Evolutionary conservation across 352 stramenopile genomes (phyloP).

Genomic region (Phytophthora europaea): DNA sequence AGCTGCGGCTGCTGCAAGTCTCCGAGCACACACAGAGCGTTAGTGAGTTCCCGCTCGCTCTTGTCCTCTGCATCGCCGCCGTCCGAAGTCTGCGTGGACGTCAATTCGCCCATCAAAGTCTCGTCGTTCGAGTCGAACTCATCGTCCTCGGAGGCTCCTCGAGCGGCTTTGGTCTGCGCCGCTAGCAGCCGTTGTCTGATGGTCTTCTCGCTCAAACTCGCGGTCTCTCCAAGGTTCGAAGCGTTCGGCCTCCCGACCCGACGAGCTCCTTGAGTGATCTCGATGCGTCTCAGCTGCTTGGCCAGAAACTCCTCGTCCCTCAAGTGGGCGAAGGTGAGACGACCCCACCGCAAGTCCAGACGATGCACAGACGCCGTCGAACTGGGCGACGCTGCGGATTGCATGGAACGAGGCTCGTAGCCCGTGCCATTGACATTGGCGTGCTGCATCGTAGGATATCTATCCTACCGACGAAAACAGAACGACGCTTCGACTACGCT

Average conservation of each 20-base stretch:
- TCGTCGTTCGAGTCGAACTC: slow-evolving; percentile 35
- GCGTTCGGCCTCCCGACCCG: slow-evolving; percentile 6
- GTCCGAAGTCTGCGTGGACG: not conserved
- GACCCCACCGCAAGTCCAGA: slow-evolving; percentile 73
- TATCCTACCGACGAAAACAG: slow-evolving; percentile 20
- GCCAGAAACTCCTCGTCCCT: slow-evolving; percentile 74
- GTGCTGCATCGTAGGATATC: slow-evolving; percentile 23
- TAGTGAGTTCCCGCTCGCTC: slow-evolving; percentile 51
- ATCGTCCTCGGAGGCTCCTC: slow-evolving; percentile 30
- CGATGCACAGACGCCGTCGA: slow-evolving; percentile 26
- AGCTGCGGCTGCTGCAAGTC: slow-evolving; percentile 55
- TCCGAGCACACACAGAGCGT: slow-evolving; percentile 64
- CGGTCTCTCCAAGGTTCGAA: not conserved
- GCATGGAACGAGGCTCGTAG: slow-evolving; percentile 30
- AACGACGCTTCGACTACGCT: slow-evolving; percentile 30
- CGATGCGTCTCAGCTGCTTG: slow-evolving; percentile 72
- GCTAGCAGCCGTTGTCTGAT: slow-evolving; percentile 38
- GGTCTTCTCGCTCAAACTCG: slow-evolving; percentile 13
- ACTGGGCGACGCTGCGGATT: not conserved
- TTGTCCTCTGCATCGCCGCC: slow-evolving; percentile 10
- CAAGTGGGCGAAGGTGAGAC: slow-evolving; percentile 70
- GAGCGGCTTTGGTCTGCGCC: slow-evolving; percentile 30
- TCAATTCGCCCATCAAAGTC: slow-evolving; percentile 6
- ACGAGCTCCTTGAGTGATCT: slow-evolving; percentile 52
- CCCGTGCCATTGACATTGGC: slow-evolving; percentile 29